Evolutionary conservation across 192 early-diverging fungal genomes (phyloP).

Genomic region (Linnemannia schmuckeri): DNA sequence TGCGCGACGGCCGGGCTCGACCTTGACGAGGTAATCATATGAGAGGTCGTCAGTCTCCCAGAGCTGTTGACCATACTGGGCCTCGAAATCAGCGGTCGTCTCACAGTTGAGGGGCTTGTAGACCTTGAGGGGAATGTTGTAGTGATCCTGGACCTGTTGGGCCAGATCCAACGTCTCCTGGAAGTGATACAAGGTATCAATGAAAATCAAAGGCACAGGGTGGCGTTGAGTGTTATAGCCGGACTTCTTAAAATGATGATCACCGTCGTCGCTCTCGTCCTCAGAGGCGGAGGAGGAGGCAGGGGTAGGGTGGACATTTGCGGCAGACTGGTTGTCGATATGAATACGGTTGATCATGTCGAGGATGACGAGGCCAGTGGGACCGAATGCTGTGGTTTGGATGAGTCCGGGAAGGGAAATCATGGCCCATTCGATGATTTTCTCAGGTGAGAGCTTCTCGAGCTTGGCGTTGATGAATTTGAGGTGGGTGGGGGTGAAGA

Average conservation of each 20-base stretch:
- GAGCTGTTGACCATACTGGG: conserved; percentile 79
- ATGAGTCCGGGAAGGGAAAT: conserved; percentile 82
- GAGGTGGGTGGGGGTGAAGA: conserved; percentile 73
- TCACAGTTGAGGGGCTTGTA: conserved; percentile 79
- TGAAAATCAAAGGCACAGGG: conserved; percentile 87
- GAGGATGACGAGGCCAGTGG: conserved; percentile 88
- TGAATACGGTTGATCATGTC: conserved; percentile 87
- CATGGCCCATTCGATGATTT: conserved; percentile 92
- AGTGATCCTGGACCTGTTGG: conserved; percentile 72
- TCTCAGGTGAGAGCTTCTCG: conserved; percentile 73
- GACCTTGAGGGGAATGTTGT: conserved; percentile 76
- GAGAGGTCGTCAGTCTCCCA: conserved; percentile 86
- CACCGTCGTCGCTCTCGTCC: conserved; percentile 43
- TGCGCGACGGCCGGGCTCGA: conserved; percentile 91
- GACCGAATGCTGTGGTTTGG: conserved; percentile 96
- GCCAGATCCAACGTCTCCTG: conserved; percentile 90
- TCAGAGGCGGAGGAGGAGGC: conserved; percentile 45
- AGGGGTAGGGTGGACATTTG: conserved; percentile 44
- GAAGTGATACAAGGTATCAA: conserved; percentile 98
- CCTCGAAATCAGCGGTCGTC: conserved; percentile 77
- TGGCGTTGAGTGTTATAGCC: conserved; percentile 60
- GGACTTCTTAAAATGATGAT: conserved; percentile 39
- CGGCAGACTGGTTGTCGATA: conserved; percentile 62
- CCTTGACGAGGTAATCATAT: conserved; percentile 95
- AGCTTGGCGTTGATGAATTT: conserved; percentile 83